Conservation (phyloP, 345 rosid genomes). For the Eucalyptus fibrosa region DNA sequence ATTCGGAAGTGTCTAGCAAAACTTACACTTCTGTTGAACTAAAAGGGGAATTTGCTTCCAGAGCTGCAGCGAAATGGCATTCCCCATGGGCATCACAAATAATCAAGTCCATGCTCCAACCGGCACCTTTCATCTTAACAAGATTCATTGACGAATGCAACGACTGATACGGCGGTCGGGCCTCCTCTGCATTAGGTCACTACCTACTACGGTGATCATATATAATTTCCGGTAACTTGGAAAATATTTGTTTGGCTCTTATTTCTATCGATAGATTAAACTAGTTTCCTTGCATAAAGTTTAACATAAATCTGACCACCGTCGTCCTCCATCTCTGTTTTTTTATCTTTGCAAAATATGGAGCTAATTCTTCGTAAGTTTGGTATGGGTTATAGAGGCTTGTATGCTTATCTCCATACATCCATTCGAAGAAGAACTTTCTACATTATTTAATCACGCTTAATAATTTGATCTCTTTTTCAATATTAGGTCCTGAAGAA, state of each 20-base stretch:
- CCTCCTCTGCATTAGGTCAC: constrained; percentile 42
- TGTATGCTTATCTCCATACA: neutral
- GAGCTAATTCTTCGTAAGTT: constrained; percentile 21
- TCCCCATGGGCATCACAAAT: constrained; percentile 16
- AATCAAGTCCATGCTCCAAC: constrained; percentile 13
- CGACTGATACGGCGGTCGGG: neutral
- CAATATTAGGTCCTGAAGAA: neutral
- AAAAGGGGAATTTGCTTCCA: neutral
- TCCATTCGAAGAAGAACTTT: neutral
- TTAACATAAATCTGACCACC: neutral
- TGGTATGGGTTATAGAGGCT: constrained; percentile 16
- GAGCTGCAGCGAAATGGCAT: constrained; percentile 44
- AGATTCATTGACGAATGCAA: neutral
- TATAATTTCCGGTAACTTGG: neutral
- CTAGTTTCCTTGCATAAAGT: neutral
- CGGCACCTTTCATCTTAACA: constrained; percentile 1
- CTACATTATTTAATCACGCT: neutral
- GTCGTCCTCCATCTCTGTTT: neutral
- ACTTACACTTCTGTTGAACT: neutral
- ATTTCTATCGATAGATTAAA: neutral
- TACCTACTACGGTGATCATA: constrained; percentile 34
- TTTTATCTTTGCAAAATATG: constrained; percentile 10
- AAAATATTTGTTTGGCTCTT: neutral
- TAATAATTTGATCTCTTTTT: neutral
- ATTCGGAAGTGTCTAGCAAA: neutral